Evolutionary conservation across 768 basidiomycete species (phyloP), one percentile per base, ranked within the genome.

Genomic region (Trametes elegans): DNA sequence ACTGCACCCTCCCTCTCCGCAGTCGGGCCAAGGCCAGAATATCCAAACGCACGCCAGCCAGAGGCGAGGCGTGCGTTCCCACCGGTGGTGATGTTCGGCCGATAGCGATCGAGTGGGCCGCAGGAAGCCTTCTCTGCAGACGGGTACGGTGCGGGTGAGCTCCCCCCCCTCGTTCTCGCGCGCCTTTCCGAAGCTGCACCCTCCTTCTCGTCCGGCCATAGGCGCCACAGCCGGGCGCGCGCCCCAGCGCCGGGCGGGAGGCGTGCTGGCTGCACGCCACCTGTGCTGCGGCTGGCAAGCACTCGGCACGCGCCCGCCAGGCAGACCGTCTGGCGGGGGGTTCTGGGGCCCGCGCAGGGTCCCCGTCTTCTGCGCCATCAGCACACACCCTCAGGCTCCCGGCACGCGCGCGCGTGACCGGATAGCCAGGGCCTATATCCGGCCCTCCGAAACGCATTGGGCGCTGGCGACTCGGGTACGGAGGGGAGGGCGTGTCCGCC

Each of bases 21-120:
- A n/a, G n/a, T n/a, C n/a, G n/a, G n/a, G n/a, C n/a, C n/a, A n/a
- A n/a, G n/a, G n/a, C n/a, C n/a, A n/a, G n/a, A 39, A 39, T 14
- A 29, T 16, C 28, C 42, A 44, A 43, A 36, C 19, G 31, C 19
- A 23, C 31, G 14, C 7, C 18, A 32, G 42, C 32, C n/a, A n/a
- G n/a, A n/a, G n/a, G n/a, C n/a, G n/a, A 16, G 51, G n/a, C 32
- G 24, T 14, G 18, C 26, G 10, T 38, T 50, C 51, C 26, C 51
- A 45, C 10, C 42, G 24, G 32, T 21, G 42, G 26, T 16, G n/a
- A 32, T 53, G 27, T 40, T 31, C 21, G 14, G 24, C 51, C 51
- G 51, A 53, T 53, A 44, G 11, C 42, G 51, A 53, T 53, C n/a
- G 51, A 38, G 51, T 28, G 16, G 42, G 40, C 31, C 18, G 31